A percentile compares a stretch with the other conserved stretches of the same genome.
These are phyloP conservation scores for Kodamaea leandrae DNA, from an alignment of 805 yeast species.

Conservation along the genomic window DNA sequence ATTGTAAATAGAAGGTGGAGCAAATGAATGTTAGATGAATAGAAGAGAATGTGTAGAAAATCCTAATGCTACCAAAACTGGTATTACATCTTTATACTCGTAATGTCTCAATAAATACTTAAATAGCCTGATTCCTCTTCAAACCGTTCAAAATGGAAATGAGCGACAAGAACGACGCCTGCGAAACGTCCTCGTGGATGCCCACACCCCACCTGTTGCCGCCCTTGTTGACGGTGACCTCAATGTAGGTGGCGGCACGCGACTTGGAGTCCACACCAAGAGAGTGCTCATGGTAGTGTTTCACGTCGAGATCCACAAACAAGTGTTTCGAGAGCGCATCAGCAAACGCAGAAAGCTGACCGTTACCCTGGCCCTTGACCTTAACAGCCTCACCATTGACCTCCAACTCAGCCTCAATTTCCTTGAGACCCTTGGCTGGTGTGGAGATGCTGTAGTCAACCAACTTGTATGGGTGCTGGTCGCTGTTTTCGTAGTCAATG, in stretches of 20 bases:
- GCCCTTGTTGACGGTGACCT: conserved; percentile 21
- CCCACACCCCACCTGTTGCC: conserved; percentile 83
- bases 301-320: conserved; percentile 54
- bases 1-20: conserved; percentile 36
- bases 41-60: neutral
- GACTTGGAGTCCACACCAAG: conserved; percentile 69
- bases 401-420: conserved; percentile 48
- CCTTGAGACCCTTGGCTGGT: conserved; percentile 40
- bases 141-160: conserved; percentile 60
- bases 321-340: conserved; percentile 55
- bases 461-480: conserved; percentile 30
- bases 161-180: conserved; percentile 73
- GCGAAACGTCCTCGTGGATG: conserved; percentile 83
- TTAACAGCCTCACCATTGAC: conserved; percentile 39
- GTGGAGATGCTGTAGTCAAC: conserved; percentile 48
- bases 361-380: conserved; percentile 69
- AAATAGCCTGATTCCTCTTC: conserved; percentile 13
- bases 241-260: conserved; percentile 74
- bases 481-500: conserved; percentile 33
- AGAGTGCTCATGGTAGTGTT: conserved; percentile 76
- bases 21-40: neutral
- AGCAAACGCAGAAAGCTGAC: conserved; percentile 75
- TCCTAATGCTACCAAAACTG: no score
- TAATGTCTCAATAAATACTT: no score
- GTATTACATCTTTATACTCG: no score